Evolutionary conservation across 78 protist genomes (phyloP), one percentile per base, ranked within the genome.

Genomic region (Dictyostelium firmibasis): DNA sequence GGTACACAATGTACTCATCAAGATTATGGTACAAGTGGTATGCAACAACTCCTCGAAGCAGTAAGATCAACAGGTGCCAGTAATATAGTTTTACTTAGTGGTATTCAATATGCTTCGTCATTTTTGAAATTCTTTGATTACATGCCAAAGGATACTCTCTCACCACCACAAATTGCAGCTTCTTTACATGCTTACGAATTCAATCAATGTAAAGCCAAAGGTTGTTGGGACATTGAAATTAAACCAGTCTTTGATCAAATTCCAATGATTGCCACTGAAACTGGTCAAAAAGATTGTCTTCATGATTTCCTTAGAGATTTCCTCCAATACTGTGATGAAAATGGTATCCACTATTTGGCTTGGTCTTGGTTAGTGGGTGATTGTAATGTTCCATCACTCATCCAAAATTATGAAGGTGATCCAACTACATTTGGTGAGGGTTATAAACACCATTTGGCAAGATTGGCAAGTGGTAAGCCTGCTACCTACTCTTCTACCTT

Each of bases 71-170:
- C 87, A 10, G 87, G 87, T 47, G 44, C 94, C 0, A 25, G 50
- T 8, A 89, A 89, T n/a, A 89, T 89, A 2, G 36, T 89, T 1
- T 57, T 89, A 23, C 11, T 89, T 2, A 11, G 76, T 69, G 94
- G 94, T 47, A 89, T 89, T 69, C 94, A 89, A 81, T 89, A 89
- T 70, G 94, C 94, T 6, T 62, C 88, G 1, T 89, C 94, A 7
- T 62, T 89, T 5, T 69, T 67, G 11, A 31, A 44, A 4, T 89
- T 89, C 47, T 23, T 81, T 5, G 47, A 89, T n/a, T 89, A 89
- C 27, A 25, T 70, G 27, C 94, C 94, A 81, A 50, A 13, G 27
- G 94, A 89, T 77, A 72, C 92, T 11, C 23, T 27, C 0, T 23
- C 20, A 11, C 79, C 79, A 33, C 79, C 44, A 16, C 94, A 89